These are phyloP conservation scores for Nemania sp. DNA, from an alignment of 2,329 filamentous ascomycete genomes.

Conservation along the genomic window DNA sequence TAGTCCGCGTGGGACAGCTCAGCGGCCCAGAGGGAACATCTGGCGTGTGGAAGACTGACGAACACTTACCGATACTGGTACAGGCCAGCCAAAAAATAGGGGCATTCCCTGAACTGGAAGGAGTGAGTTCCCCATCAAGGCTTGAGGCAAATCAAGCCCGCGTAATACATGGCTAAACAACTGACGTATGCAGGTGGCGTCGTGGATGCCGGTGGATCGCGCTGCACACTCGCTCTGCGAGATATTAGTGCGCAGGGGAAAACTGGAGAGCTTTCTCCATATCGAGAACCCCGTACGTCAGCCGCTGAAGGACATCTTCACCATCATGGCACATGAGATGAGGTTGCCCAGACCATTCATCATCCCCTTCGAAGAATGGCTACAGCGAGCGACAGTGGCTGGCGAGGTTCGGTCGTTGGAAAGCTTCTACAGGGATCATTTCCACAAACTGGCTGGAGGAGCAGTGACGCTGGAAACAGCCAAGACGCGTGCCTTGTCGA, in stretches of 20 bases:
- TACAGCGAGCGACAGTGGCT: conserved; percentile 10
- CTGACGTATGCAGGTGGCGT: conserved; percentile 21
- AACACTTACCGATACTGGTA: conserved; percentile 51
- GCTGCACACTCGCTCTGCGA: conserved; percentile 27
- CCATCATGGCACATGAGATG: conserved; percentile 27
- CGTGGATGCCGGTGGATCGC: conserved; percentile 32
- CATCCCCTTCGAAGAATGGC: conserved; percentile 26
- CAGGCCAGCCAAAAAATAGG: conserved; percentile 46
- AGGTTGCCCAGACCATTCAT: conserved; percentile 4
- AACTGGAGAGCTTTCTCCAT: conserved; percentile 25
- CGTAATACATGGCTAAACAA: not conserved
- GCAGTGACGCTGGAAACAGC: conserved; percentile 28
- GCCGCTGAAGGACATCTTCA: conserved; percentile 25
- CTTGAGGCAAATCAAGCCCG: not conserved
- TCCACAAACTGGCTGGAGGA: conserved; percentile 26
- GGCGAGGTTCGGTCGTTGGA: conserved; percentile 25
- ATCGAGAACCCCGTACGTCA: conserved; percentile 33
- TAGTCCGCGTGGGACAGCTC: conserved; percentile 50
- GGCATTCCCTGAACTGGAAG: conserved; percentile 9
- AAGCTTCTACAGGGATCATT: conserved; percentile 32
- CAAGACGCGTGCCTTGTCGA: conserved; percentile 23
- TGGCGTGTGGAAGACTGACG: conserved; percentile 51
- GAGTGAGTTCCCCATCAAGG: conserved; percentile 9
- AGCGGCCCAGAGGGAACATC: conserved; percentile 45
- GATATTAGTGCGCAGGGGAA: conserved; percentile 7